These are phyloP conservation scores for Fusarium sp. DNA, from an alignment of 2,329 filamentous ascomycete genomes.

Conservation along the genomic window DNA sequence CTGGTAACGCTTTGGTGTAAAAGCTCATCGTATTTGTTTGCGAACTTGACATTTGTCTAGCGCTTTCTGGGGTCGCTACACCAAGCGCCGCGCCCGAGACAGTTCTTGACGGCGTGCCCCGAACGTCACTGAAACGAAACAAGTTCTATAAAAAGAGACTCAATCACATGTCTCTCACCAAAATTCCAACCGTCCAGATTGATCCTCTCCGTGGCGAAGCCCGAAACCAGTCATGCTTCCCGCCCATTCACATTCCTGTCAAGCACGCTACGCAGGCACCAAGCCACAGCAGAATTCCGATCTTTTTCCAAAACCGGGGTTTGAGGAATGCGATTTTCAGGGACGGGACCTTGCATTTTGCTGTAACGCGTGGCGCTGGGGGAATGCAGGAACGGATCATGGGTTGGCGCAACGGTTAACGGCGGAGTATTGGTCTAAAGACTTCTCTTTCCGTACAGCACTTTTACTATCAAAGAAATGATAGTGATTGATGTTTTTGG, in stretches of 20 bases:
- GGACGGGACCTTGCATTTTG: neutral
- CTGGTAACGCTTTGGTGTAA: accelerated
- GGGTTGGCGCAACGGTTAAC: slow-evolving; percentile 7
- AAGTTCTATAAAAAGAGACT: neutral
- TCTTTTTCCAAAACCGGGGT: neutral
- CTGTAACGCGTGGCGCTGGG: slow-evolving; percentile 4
- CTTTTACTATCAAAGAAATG: no score
- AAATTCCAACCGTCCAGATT: neutral
- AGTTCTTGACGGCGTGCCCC: neutral
- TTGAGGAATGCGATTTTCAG: slow-evolving; percentile 15
- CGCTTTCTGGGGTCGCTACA: neutral
- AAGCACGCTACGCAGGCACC: neutral
- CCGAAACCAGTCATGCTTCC: slow-evolving; percentile 4
- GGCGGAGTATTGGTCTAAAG: neutral
- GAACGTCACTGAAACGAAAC: neutral
- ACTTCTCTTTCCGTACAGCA: accelerated
- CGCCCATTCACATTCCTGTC: slow-evolving; percentile 12
- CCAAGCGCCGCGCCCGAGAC: neutral
- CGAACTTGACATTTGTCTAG: neutral
- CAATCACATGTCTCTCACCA: no score
- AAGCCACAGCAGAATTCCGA: slow-evolving; percentile 17
- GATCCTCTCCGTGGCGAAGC: neutral
- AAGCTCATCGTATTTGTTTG: no score
- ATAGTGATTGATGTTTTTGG: neutral
- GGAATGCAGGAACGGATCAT: neutral